Base-by-base conservation (phyloP, 768 basidiomycete species). In the Suillus clintonianus region DNA sequence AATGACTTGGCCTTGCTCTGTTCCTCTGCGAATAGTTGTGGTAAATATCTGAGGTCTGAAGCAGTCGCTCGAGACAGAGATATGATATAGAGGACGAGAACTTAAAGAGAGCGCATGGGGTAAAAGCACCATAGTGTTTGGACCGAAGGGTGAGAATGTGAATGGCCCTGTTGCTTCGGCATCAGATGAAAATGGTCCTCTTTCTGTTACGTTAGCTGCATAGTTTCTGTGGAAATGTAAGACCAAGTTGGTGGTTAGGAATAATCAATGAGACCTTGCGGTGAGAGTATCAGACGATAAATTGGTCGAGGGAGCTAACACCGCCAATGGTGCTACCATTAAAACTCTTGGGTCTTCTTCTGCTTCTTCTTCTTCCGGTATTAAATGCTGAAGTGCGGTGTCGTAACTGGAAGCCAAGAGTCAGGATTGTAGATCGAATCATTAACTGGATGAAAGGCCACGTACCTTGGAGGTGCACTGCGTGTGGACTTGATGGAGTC, bases 51-150 rank as follows among this genome's bases (percentile, higher is more conserved):
- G 45, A n/a, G 58, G 58, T 34, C 58, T 59, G 58, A 59, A 59
- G 22, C 39, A 41, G 39, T 59, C 45, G 5, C 11, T 42, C 10
- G 61, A 36, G 43, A 67, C 19, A 22, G 65, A 61, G 11, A 67
- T 61, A 36, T 66, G 48, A n/a, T 67, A 67, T 14, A 45, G 27
- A 66, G 65, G 45, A 10, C 54, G 27, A 32, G 60, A 34, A 24
- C 58, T 60, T 15, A 51, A 59, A n/a, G 39, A 53, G 22, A 59
- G 24, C 9, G n/a, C n/a, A 10, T 51, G 65, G 3, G 65, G 65
- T 6, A 66, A 17, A 22, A 67, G 60, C 7, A 66, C 15, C 65
- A 67, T 67, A 8, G 65, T 56, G 19, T 67, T 66, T 13, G 27
- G 41, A 10, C 59, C 37, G 22, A 57, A 27, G 5, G 60, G 65